Evolutionary conservation across 768 basidiomycete genomes (phyloP).

Genomic region (Amylocystis lapponica): DNA sequence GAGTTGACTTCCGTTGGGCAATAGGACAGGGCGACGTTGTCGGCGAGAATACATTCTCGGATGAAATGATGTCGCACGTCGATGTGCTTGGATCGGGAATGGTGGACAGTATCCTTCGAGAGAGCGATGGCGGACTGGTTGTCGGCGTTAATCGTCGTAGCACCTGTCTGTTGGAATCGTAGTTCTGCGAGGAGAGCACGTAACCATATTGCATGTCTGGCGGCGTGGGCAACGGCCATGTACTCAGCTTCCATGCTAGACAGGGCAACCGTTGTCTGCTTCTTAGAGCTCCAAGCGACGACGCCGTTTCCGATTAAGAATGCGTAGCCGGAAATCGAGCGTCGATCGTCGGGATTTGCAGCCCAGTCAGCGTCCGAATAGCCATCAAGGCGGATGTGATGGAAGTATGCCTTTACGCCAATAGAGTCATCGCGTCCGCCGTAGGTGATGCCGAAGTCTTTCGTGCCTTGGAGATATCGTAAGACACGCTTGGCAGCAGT

Average conservation of each 20-base stretch:
- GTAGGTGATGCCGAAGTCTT: too few species aligned
- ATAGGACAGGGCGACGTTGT: conserved; percentile 22
- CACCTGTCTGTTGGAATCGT: not conserved
- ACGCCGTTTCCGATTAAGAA: conserved; percentile 22
- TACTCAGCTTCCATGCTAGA: conserved; percentile 37
- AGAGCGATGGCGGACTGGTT: conserved; percentile 10
- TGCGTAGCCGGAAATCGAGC: conserved; percentile 23
- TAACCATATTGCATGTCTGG: conserved; percentile 29
- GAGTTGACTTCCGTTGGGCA: conserved; percentile 28
- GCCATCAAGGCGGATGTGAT: too few species aligned
- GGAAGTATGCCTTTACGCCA: too few species aligned
- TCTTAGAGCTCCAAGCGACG: conserved; percentile 26
- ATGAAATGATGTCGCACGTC: conserved; percentile 25
- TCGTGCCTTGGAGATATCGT: too few species aligned
- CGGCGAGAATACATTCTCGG: conserved; percentile 20
- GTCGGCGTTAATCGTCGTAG: conserved; percentile 6
- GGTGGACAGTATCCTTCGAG: conserved; percentile 4
- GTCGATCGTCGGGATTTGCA: conserved; percentile 14
- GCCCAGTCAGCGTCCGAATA: conserved; percentile 34
- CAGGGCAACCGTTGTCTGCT: conserved; percentile 27
- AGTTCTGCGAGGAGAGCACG: conserved; percentile 22
- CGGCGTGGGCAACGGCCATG: conserved; percentile 25
- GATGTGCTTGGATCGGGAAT: conserved; percentile 24
- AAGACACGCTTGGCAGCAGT: too few species aligned
- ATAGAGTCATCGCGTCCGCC: too few species aligned